phyloP scores from a whole-genome alignment of 179 eudicot genomes.

The Spinacia oleracea region DNA sequence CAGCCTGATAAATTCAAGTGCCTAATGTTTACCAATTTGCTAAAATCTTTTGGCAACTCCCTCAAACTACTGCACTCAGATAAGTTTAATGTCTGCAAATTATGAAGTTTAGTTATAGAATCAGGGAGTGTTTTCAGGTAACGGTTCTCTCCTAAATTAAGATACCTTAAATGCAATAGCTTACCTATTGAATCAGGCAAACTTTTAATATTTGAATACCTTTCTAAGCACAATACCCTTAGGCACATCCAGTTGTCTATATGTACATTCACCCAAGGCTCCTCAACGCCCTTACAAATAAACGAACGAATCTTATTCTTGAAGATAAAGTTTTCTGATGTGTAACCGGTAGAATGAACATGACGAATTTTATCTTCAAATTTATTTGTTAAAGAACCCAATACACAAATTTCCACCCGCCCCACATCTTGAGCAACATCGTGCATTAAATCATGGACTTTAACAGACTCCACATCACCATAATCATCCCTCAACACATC shows the following conservation, averaged over 20 bases:
- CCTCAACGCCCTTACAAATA: neutral
- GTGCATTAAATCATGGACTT: conserved; percentile 48
- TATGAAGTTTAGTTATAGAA: conserved; percentile 26
- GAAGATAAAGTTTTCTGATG: neutral
- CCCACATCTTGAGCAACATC: conserved; percentile 38
- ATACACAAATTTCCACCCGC: conserved; percentile 3
- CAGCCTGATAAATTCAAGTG: conserved; percentile 9
- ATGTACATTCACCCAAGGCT: neutral
- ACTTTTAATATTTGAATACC: neutral
- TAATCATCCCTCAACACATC: conserved; percentile 20
- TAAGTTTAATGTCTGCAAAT: conserved; percentile 28
- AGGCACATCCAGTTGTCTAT: conserved; percentile 13
- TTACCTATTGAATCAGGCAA: conserved; percentile 20
- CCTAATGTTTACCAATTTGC: conserved; percentile 22
- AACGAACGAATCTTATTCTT: conserved; percentile 17
- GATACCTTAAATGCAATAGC: conserved; percentile 29
- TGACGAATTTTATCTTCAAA: conserved; percentile 4
- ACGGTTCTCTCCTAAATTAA: conserved; percentile 7
- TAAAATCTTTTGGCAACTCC: no score
- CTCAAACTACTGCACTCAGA: neutral
- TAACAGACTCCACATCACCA: conserved; percentile 28
- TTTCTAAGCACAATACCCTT: conserved; percentile 21
- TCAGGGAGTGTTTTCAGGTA: conserved; percentile 10
- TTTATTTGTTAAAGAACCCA: no score
- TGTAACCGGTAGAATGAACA: neutral